Percentiles rank a stretch among this genome's conserved stretches.
Evolutionary conservation across 176 grass and related monocot genomes (phyloP).

Genomic region (Alopecurus myosuroides): DNA sequence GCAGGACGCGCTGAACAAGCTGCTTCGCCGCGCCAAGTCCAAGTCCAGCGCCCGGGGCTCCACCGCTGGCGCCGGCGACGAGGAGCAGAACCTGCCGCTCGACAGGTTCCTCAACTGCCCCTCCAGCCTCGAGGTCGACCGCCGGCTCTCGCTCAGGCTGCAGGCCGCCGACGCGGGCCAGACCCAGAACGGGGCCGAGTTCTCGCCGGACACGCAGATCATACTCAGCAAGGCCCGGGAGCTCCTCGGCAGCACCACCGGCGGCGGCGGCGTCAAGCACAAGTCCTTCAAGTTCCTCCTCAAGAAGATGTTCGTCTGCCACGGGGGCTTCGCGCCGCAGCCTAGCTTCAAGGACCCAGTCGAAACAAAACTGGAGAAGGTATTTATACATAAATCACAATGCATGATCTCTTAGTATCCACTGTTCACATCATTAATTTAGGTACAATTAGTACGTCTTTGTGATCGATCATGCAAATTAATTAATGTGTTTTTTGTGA

Average conservation of each 20-base stretch:
- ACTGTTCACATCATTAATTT: not conserved
- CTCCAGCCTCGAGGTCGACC: slow-evolving; percentile 94
- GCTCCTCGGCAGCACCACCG: slow-evolving; percentile 43
- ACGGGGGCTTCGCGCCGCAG: slow-evolving; percentile 50
- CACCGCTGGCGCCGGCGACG: slow-evolving; percentile 22
- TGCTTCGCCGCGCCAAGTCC: slow-evolving; percentile 59
- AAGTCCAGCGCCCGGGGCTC: slow-evolving; percentile 39
- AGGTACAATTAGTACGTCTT: not conserved
- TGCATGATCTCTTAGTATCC: not conserved
- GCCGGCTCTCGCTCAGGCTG: slow-evolving; percentile 31
- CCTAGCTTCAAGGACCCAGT: slow-evolving; percentile 65
- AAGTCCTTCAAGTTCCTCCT: slow-evolving; percentile 88
- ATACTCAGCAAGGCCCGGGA: slow-evolving; percentile 87
- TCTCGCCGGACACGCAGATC: slow-evolving; percentile 98
- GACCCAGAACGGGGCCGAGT: slow-evolving; percentile 39
- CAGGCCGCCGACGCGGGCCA: not conserved
- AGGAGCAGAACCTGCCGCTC: slow-evolving; percentile 46
- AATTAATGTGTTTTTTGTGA: not conserved
- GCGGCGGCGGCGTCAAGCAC: slow-evolving; percentile 54
- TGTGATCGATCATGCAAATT: not conserved
- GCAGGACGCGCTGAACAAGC: slow-evolving; percentile 79
- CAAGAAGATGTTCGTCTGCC: slow-evolving; percentile 88
- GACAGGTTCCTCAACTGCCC: slow-evolving; percentile 96
- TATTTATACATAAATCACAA: not conserved
- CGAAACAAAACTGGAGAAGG: slow-evolving; percentile 91